Evolutionary conservation across 2,329 filamentous ascomycete genomes (phyloP), one percentile per base, ranked within the genome.

Genomic region (Alternaria hordeiaustralica): DNA sequence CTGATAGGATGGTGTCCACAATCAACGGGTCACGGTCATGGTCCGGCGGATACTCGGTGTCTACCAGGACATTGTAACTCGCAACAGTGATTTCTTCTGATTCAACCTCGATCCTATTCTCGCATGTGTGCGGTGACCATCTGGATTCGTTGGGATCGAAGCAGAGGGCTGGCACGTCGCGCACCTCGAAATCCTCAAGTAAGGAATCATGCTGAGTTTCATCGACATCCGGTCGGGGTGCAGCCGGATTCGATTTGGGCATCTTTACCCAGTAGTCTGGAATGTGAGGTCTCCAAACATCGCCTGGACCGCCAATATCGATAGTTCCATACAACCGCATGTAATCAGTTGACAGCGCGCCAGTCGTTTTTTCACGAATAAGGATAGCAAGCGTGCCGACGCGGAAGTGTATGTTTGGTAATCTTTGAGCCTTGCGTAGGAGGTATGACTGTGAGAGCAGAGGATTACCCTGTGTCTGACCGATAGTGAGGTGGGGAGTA

Each of bases 301-400:
- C n/a, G 7, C 18, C 15, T 21, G 66, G 30, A 7, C 36, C 10
- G 1, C 51, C 54, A n/a, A 78, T 28, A 43, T 83, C 74, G 20
- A 90, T 79, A 3, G 78, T 81, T 2, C 84, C 86, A 87, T 87
- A 89, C 21, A 87, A 69, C 44, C 80, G 84, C 89, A 91, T 90
- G 45, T 81, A 78, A 23, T 80, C 82, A 1, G 78, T 73, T 6
- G 65, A 45, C 26, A 56, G 50, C 7, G 76, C 65, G 7, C 74
- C 71, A 43, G 64, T 71, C 49, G 66, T 71, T 47, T 72, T 78
- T 63, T 87, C 84, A 18, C 88, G 84, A 49, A 86, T 75, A 49
- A 91, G 78, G 21, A 91, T 82, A 45, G 83, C 82, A 33, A 90
- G 75, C 30, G 84, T 79, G 2, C 77, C 75, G 5, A 84, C 79